Evolutionary conservation across 495 filamentous ascomycete species (phyloP), one percentile per base, ranked within the genome.

Genomic region (Parathielavia appendiculata): DNA sequence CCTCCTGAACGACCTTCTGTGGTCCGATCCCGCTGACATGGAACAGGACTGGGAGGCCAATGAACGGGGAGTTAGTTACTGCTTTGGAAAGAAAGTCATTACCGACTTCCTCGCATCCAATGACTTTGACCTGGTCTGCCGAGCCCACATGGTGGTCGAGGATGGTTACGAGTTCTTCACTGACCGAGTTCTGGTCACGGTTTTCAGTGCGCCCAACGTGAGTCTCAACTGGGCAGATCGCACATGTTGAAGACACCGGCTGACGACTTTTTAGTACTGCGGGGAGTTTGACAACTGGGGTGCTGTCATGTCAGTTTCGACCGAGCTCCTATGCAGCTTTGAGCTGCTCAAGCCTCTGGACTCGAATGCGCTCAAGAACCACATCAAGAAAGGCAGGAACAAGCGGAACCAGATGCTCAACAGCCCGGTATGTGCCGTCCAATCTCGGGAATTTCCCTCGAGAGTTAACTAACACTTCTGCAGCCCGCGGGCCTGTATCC

Each of bases 211-310:
- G 26, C 93, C 93, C 22, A 99, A 98, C 66, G 91, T 96, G 79
- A 83, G 90, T 81, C 53, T 41, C 9, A 19, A 12, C 46, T 19
- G 30, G 2, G 0, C 5, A 6, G 2, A 12, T 12, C 5, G n/a
- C 2, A 19, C 14, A 10, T 26, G 12, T 20, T 17, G 13, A 11
- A 19, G 12, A 1, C 14, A 14, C 14, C 16, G 36, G 36, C 63
- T 69, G 26, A 64, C 48, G 39, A 32, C 1, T 38, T n/a, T 38
- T 41, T 40, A 96, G 91, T 99, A 99, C 69, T 99, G 93, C 67
- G 93, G 93, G 60, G 93, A 99, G 73, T 99, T 99, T 66, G 93
- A 99, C 69, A 99, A 99, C 56, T 97, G 93, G 90, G 93, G 93
- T 16, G 93, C 93, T 45, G 91, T 97, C 58, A 99, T 99, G 93